Percentiles rank a stretch among this genome's conserved stretches.
phyloP scores from a whole-genome alignment of 306 rosid species.

The Trichosanthes cucumerina region DNA sequence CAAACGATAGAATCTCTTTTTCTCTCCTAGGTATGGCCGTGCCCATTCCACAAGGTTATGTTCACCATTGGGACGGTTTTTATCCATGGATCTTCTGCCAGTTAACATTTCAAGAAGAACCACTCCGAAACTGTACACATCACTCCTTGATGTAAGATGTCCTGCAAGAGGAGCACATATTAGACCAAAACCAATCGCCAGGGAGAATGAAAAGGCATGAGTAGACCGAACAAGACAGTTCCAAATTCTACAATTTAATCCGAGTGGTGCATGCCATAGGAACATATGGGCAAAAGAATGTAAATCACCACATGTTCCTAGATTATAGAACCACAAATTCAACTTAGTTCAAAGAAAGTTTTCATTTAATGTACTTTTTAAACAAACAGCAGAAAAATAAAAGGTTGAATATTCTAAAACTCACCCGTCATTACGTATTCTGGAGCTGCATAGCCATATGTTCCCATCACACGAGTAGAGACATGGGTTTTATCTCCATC shows the following conservation, averaged over 20 bases:
- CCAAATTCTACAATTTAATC: neutral
- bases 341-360: neutral
- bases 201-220: neutral
- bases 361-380: neutral
- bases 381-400: neutral
- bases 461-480: slow-evolving; percentile 98
- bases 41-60: slow-evolving; percentile 99
- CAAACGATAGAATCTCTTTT: slow-evolving; percentile 74
- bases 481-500: slow-evolving; percentile 98
- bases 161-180: slow-evolving; percentile 36
- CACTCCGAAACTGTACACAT: slow-evolving; percentile 92
- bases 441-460: slow-evolving; percentile 96
- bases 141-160: slow-evolving; percentile 94
- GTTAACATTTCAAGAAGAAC: slow-evolving; percentile 90
- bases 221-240: neutral
- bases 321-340: neutral
- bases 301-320: neutral
- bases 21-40: slow-evolving; percentile 87
- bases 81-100: slow-evolving; percentile 98
- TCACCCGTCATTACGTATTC: slow-evolving; percentile 98
- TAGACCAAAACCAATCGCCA: slow-evolving; percentile 1
- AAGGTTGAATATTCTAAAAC: slow-evolving; percentile 3
- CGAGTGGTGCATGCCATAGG: neutral
- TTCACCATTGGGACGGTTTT: slow-evolving; percentile 85
- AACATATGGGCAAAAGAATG: neutral